Conservation (phyloP, 2,329 filamentous ascomycete species). For the Colletotrichum liaoningense region DNA sequence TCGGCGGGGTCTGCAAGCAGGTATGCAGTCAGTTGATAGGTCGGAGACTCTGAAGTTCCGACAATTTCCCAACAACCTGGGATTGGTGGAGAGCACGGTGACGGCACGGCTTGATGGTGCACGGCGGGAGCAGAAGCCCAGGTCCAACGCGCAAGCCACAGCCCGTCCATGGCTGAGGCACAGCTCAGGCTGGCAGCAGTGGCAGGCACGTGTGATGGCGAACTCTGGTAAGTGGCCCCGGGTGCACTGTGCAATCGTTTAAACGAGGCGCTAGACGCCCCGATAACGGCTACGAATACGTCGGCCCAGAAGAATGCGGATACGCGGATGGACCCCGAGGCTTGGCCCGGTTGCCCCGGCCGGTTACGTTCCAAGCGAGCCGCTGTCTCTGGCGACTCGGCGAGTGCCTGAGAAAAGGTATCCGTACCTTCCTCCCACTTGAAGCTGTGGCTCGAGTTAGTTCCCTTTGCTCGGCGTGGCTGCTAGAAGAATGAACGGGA, state of each 20-base stretch:
- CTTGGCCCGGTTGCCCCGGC: neutral
- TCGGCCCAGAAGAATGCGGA: neutral
- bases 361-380: neutral
- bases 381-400: neutral
- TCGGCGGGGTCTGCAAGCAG: conserved; percentile 8
- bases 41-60: conserved; percentile 32
- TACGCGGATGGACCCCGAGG: neutral
- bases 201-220: neutral
- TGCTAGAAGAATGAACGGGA: neutral
- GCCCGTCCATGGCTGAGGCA: neutral
- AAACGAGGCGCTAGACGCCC: neutral
- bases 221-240: neutral
- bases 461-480: neutral
- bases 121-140: neutral
- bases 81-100: conserved; percentile 14
- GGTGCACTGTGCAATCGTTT: neutral
- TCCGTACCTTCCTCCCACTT: neutral
- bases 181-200: no score
- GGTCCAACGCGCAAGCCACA: conserved; percentile 4
- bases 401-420: neutral
- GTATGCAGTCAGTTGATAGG: neutral
- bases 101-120: neutral
- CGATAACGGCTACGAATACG: neutral
- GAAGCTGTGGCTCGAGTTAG: neutral
- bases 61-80: conserved; percentile 3